Base-by-base conservation (phyloP, 2,329 filamentous ascomycete genomes). In the Colletotrichum sp. region DNA sequence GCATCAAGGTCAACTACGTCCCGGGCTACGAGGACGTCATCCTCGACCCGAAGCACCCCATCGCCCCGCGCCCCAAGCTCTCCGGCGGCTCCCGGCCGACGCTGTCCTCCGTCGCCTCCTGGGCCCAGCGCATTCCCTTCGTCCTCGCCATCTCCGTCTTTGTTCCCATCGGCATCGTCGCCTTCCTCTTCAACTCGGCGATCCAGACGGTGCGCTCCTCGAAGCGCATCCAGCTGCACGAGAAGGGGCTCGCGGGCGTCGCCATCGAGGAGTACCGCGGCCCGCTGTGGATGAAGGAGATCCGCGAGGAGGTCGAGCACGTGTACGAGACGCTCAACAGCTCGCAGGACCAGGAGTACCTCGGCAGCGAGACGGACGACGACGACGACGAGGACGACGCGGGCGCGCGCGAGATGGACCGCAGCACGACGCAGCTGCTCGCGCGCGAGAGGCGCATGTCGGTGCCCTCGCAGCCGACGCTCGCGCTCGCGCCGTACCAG, bases 401-500 rank as follows among this genome's bases (percentile, higher is more conserved):
- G 8, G 83, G 84, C 32, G 83, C 83, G 18, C 79, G 79, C 26
- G 80, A 83, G 44, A 78, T 84, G 81, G 79, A 82, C 28, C 77
- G 79, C 8, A 83, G 83, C 36, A 87, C 89, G 64, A 81, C 86
- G 30, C 83, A 82, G 15, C 78, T 87, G 22, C 84, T 90, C 72
- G 83, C 80, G 65, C 84, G 80, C 59, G 86, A 88, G 79, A 80
- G 86, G 44, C 83, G 86, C 67, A 83, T 84, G 79, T 87, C 86
- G 26, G 81, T 83, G 3, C 83, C 87, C 2, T 85, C 89, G 6
- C 90, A 91, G 78, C 95, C 94, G 1, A 95, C 93, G 0, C 88
- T 99, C 70, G 96, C 96, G 1, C 86, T 99, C 69, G 93, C 95
- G 0, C 89, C 93, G 6, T 91, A 92, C 64, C 96, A 99, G 84